Evolutionary conservation across 345 rosid genomes (phyloP), one percentile per base, ranked within the genome.

Genomic region (Turritis glabra): DNA sequence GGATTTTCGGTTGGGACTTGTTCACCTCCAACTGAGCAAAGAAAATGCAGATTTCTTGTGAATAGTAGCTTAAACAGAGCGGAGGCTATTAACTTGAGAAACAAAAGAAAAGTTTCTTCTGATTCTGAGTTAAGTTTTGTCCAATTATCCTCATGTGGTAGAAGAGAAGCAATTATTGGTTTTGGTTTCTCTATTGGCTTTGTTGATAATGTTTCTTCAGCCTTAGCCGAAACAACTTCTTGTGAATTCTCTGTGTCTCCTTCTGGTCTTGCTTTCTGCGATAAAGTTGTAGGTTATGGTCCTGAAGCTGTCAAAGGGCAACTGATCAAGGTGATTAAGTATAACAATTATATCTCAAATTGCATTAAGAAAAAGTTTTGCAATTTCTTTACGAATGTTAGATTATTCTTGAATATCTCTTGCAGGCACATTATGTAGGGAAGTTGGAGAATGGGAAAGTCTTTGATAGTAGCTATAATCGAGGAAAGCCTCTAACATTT

Each of bases 241-340:
- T 91, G 96, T 82, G 89, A 94, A 46, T 83, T 91, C 61, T 81
- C 88, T 59, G 82, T 82, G 11, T 77, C 93, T 77, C 89, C 96
- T 78, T 94, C 98, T 5, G 96, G 98, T 53, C 92, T 94, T 75
- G 90, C 92, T 41, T 94, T 84, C 19, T 91, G 90, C 64, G 98
- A 94, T 71, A 84, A 83, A 77, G 86, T 83, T 32, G 84, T 90
- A 35, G 98, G 97, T 25, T 73, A 54, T 63, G 98, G 98, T 44
- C 86, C 93, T 56, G 84, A 85, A 83, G 90, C 96, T 46, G 75
- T 82, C 53, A 91, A 87, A 73, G 97, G 97, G 8, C 96, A 94
- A 58, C 79, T 91, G 50, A 89, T 94, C 75, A 91, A 91, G 97
- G 97, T 89, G 9, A 71, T 64, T 41, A 26, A 72, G 18, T 21